phyloP scores from a whole-genome alignment of 169 alveolate species.

The Eimeria acervulina region DNA sequence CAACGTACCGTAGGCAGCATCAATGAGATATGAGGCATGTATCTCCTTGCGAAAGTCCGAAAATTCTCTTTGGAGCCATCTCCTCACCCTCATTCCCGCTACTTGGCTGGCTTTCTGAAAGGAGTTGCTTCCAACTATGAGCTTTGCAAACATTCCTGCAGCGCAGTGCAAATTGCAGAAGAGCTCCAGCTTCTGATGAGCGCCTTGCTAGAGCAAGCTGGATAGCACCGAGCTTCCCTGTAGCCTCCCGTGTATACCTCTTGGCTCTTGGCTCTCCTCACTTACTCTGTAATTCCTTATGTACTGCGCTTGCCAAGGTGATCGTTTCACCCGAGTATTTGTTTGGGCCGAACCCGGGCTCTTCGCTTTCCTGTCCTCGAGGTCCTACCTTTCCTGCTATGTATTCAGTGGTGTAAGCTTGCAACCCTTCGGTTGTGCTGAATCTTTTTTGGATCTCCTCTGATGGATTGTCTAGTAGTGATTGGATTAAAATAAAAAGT shows the following conservation, averaged over 20 bases:
- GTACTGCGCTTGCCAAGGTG: slow-evolving; percentile 48
- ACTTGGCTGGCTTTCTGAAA: background rate
- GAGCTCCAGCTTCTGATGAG: background rate
- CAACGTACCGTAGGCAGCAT: slow-evolving; percentile 55
- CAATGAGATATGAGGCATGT: slow-evolving; percentile 37
- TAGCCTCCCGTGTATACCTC: background rate
- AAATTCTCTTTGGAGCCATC: background rate
- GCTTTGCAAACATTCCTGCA: slow-evolving; percentile 46
- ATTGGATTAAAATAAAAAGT: slow-evolving; percentile 8
- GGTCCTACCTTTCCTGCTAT: slow-evolving; percentile 14
- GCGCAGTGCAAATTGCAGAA: background rate
- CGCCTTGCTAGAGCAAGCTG: background rate
- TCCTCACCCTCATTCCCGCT: slow-evolving; percentile 12
- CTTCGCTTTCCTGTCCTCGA: slow-evolving; percentile 8
- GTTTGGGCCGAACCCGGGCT: background rate
- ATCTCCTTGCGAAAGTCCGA: slow-evolving; percentile 61
- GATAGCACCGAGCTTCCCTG: background rate
- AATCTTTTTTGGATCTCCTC: background rate
- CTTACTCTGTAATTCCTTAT: slow-evolving; percentile 63
- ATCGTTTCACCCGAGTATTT: slow-evolving; percentile 26
- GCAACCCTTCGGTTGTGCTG: slow-evolving; percentile 31
- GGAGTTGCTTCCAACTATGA: background rate
- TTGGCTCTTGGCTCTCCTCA: background rate
- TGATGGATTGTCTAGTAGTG: slow-evolving; percentile 12
- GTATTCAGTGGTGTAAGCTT: background rate